These are phyloP conservation scores for Gleditsia sinensis DNA, from an alignment of 306 rosid genomes.

Conservation along the genomic window DNA sequence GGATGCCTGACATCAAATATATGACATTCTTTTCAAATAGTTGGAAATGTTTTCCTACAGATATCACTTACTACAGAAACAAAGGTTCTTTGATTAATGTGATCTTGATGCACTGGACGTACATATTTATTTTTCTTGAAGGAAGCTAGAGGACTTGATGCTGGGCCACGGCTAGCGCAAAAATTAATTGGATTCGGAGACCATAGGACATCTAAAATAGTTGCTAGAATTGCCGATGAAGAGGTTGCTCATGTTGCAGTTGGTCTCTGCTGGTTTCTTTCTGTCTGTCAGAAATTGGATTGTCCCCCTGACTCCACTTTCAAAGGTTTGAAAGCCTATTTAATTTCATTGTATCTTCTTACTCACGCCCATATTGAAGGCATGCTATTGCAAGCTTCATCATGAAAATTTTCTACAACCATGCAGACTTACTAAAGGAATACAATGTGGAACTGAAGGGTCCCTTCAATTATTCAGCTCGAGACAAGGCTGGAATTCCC, in stretches of 20 bases:
- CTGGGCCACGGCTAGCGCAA: slow-evolving; percentile 88
- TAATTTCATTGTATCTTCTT: slow-evolving; percentile 21
- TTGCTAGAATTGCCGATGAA: slow-evolving; percentile 90
- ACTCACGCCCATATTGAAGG: slow-evolving; percentile 19
- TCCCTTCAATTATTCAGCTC: slow-evolving; percentile 87
- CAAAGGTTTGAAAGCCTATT: slow-evolving; percentile 60
- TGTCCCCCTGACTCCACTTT: slow-evolving; percentile 74
- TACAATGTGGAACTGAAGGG: slow-evolving; percentile 83
- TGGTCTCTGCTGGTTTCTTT: slow-evolving; percentile 81
- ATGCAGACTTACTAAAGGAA: slow-evolving; percentile 79
- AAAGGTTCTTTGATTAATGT: slow-evolving; percentile 1
- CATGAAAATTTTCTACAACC: slow-evolving; percentile 19
- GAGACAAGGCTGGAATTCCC: slow-evolving; percentile 93
- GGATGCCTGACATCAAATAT: background rate
- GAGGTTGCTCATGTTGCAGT: slow-evolving; percentile 98
- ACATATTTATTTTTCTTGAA: slow-evolving; percentile 36
- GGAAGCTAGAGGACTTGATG: slow-evolving; percentile 99
- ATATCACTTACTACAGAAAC: slow-evolving; percentile 3
- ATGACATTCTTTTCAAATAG: background rate
- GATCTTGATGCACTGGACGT: slow-evolving; percentile 24
- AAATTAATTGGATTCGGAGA: slow-evolving; percentile 92
- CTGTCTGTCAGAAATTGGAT: slow-evolving; percentile 69
- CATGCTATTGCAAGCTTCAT: slow-evolving; percentile 33
- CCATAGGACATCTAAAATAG: slow-evolving; percentile 69
- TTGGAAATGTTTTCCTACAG: background rate